phyloP scores from a whole-genome alignment of 306 rosid genomes.

The peach (Prunus persica) region DNA sequence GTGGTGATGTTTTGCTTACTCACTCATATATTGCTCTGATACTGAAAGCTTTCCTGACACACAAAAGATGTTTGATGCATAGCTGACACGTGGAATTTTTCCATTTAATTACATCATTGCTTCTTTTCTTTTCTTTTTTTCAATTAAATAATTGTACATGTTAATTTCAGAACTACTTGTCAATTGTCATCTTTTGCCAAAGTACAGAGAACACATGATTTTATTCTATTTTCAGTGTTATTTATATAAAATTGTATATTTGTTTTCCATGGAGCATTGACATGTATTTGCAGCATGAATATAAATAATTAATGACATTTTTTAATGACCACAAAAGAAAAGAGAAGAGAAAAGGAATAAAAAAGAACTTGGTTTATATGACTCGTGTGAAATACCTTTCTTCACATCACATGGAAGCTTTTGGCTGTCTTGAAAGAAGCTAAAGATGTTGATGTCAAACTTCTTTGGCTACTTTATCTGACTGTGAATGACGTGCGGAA shows the following conservation, averaged over 20 bases:
- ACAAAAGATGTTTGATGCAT: constrained; percentile 36
- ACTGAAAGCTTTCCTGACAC: constrained; percentile 49
- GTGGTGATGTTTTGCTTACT: constrained; percentile 36
- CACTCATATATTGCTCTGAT: constrained; percentile 31
- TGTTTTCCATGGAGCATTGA: neutral
- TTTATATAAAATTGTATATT: neutral
- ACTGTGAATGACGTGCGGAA: neutral
- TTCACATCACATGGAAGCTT: constrained; percentile 7
- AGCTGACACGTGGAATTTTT: constrained; percentile 36
- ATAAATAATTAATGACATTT: neutral
- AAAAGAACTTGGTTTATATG: constrained; percentile 2
- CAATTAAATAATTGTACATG: neutral
- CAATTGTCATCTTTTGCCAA: neutral
- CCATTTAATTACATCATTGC: neutral
- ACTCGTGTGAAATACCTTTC: neutral
- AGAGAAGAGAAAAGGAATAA: neutral
- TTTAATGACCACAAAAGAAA: neutral
- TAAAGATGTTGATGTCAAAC: neutral
- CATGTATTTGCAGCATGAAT: neutral
- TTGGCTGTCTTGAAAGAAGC: constrained; percentile 2
- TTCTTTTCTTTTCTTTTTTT: neutral
- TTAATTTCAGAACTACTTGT: neutral
- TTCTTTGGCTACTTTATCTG: neutral
- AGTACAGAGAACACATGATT: constrained; percentile 1
- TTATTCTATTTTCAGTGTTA: neutral